Conservation (phyloP, 2,329 filamentous ascomycete genomes). For the Colletotrichum tamarilloi region DNA sequence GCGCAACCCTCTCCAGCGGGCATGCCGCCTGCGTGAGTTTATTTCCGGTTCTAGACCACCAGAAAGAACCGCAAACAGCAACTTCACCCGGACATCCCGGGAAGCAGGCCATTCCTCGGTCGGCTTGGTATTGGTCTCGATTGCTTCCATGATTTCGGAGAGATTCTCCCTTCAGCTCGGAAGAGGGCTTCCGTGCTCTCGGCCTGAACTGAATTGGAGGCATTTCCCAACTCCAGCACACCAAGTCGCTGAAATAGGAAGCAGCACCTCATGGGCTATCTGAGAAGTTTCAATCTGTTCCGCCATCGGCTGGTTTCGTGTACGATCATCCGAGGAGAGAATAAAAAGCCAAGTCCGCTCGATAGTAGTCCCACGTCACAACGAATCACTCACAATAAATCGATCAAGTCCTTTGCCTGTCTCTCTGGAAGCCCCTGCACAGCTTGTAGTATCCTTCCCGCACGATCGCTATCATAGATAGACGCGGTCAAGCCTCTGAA, state of each 20-base stretch:
- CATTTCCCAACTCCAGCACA: too few relatives aligned
- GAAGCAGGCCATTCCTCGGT: not conserved
- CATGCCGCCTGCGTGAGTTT: too few relatives aligned
- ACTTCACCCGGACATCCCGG: not conserved
- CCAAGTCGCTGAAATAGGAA: not conserved
- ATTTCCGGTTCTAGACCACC: not conserved
- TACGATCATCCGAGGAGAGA: too few relatives aligned
- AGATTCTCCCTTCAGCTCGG: not conserved
- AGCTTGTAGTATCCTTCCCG: not conserved
- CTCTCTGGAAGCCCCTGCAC: not conserved
- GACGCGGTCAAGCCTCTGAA: constrained; percentile 38
- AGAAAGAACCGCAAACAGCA: not conserved
- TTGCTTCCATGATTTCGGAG: not conserved
- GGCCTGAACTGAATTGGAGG: not conserved
- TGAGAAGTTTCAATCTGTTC: too few relatives aligned
- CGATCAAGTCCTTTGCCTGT: not conserved
- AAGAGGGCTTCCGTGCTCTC: not conserved
- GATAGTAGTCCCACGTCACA: not conserved
- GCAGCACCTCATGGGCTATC: too few relatives aligned
- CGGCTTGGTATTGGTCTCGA: not conserved
- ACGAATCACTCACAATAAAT: not conserved
- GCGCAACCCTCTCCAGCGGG: not conserved
- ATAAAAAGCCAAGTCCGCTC: not conserved
- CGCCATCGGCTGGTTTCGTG: too few relatives aligned
- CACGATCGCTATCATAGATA: constrained; percentile 20